Evolutionary conservation across 2,329 filamentous ascomycete genomes (phyloP).

Genomic region (Akanthomyces dipterigenus): DNA sequence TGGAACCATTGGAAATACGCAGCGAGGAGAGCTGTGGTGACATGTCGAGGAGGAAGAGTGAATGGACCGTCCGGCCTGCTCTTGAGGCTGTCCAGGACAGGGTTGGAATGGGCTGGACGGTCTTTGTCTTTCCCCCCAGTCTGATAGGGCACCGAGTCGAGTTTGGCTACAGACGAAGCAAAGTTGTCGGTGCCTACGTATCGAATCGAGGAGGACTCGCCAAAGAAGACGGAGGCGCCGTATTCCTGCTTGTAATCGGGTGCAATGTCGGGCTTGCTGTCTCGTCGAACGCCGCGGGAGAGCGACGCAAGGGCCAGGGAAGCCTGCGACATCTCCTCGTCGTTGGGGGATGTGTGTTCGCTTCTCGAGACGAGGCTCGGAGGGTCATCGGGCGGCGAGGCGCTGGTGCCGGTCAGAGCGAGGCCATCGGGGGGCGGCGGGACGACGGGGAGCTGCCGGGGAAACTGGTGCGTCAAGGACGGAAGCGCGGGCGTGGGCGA

Average conservation of each 20-base stretch:
- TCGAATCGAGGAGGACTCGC: slow-evolving; percentile 39
- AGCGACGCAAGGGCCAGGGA: slow-evolving; percentile 10
- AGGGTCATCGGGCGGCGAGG: background rate
- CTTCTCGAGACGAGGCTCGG: slow-evolving; percentile 8
- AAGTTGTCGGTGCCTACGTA: slow-evolving; percentile 32
- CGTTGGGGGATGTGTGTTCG: slow-evolving; percentile 2
- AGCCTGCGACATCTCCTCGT: slow-evolving; percentile 8
- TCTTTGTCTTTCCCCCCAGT: slow-evolving; percentile 27
- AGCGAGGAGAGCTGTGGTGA: slow-evolving; percentile 31
- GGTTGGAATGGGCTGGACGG: slow-evolving; percentile 29
- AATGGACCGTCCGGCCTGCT: slow-evolving; percentile 22
- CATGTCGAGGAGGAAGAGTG: slow-evolving; percentile 31
- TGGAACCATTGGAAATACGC: slow-evolving; percentile 48
- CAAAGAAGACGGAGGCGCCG: slow-evolving; percentile 30
- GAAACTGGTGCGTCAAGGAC: background rate
- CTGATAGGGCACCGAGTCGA: slow-evolving; percentile 23
- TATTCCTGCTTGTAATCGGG: background rate
- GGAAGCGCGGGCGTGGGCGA: background rate
- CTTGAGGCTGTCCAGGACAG: slow-evolving; percentile 7
- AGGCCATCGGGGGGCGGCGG: background rate
- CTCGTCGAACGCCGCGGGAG: background rate
- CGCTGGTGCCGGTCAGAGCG: background rate
- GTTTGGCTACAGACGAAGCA: slow-evolving; percentile 19
- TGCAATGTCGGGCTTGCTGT: background rate
- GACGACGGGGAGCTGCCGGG: background rate